Base-by-base conservation (phyloP, 2,329 filamentous ascomycete genomes). In the Emericellopsis cladophorae region DNA sequence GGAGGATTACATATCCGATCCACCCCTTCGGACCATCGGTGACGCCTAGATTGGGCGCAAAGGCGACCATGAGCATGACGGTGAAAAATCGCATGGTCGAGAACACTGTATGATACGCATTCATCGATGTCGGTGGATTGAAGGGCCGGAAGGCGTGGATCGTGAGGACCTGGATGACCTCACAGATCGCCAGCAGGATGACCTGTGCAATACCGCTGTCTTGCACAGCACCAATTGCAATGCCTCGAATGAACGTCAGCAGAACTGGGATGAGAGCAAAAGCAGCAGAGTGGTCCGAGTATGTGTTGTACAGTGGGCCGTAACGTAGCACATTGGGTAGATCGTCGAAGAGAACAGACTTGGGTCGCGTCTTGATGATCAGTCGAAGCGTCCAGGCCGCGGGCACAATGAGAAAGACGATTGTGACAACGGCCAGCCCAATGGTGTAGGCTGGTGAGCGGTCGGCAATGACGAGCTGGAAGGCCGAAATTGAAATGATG, bases 271-370 rank as follows among this genome's bases (percentile, higher is more conserved):
- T 79, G 34, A 95, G 71, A 7, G 90, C 88, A 59, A 94, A 98
- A 0, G 86, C 80, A 7, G 90, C 86, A 0, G 88, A 87, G 56
- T 90, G 84, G 57, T 98, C 92, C 21, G 85, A 92, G 58, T 94
- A 96, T 0, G 92, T 98, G 62, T 98, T 98, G 62, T 98, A 98
- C 7, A 98, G 68, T 5, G 92, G 87, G 0, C 92, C 92, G 51
- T 95, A 96, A 1, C 87, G 72, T 3, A 98, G 70, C 8, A 96
- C 79, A 0, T 87, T 95, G 7, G 87, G 79, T 38, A 98, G 70
- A 53, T 96, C 88, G 60, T 98, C 92, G 57, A 95, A 98, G 9
- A 98, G 70, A 49, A 87, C 83, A 2, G 87, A 84, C 45, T 88
- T 81, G 6, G 89, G 89, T 47, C 84, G 80, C 1, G 86, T 92